Evolutionary conservation across 2,329 filamentous ascomycete genomes (phyloP).

Genomic region (Neobulgaria alba): DNA sequence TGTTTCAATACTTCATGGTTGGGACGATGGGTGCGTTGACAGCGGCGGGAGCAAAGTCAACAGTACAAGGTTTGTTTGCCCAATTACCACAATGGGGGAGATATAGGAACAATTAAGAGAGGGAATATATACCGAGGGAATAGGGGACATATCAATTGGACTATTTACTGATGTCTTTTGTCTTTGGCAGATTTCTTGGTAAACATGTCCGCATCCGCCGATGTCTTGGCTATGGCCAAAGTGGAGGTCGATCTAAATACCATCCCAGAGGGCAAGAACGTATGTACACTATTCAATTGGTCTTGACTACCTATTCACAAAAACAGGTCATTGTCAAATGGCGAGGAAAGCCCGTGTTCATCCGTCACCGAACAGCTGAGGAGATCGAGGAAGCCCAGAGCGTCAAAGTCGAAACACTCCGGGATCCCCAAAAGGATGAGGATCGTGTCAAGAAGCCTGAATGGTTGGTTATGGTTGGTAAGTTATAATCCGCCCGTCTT

Average conservation of each 20-base stretch:
- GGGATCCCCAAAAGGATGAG: slow-evolving; percentile 84
- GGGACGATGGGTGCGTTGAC: slow-evolving; percentile 87
- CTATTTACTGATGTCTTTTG: slow-evolving; percentile 14
- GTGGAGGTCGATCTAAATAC: slow-evolving; percentile 89
- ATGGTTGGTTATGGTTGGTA: slow-evolving; percentile 98
- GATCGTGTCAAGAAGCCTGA: slow-evolving; percentile 97
- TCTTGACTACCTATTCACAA: slow-evolving; percentile 8
- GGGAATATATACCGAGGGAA: neutral
- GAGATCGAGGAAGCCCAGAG: slow-evolving; percentile 95
- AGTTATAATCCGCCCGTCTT: slow-evolving; percentile 5
- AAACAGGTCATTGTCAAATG: slow-evolving; percentile 94
- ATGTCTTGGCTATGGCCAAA: slow-evolving; percentile 98
- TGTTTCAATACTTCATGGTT: slow-evolving; percentile 98
- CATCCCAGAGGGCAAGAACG: slow-evolving; percentile 99
- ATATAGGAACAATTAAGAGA: neutral
- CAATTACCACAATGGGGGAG: neutral
- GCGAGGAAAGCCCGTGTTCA: slow-evolving; percentile 99
- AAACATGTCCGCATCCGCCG: slow-evolving; percentile 99
- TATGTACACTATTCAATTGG: slow-evolving; percentile 38
- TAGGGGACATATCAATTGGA: slow-evolving; percentile 11
- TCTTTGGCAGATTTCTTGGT: slow-evolving; percentile 78
- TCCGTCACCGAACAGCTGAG: slow-evolving; percentile 88
- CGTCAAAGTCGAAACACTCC: slow-evolving; percentile 71
- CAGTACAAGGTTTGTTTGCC: slow-evolving; percentile 68
- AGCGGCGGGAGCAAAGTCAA: slow-evolving; percentile 92